These are phyloP conservation scores for Scutellaria barbata DNA, from an alignment of 257 asterid species.

Conservation along the genomic window DNA sequence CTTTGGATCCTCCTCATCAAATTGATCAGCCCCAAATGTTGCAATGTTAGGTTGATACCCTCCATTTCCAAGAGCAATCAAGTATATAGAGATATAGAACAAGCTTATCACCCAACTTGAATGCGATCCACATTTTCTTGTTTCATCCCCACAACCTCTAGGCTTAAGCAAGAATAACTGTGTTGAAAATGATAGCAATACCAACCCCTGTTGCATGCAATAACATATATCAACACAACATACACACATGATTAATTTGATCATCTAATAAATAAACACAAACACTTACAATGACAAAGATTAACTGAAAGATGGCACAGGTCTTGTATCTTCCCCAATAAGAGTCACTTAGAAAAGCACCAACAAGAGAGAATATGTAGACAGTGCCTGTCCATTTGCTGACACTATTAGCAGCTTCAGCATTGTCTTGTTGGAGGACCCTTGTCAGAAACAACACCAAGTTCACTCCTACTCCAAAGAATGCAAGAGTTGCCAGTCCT, in stretches of 20 bases:
- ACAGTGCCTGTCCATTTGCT: conserved; percentile 99
- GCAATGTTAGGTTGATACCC: conserved; percentile 96
- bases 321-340: conserved; percentile 96
- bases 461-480: conserved; percentile 94
- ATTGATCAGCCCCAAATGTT: conserved; percentile 95
- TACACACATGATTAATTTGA: background rate
- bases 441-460: conserved; percentile 87
- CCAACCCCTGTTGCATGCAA: conserved; percentile 62
- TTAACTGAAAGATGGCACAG: conserved; percentile 81
- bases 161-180: conserved; percentile 73
- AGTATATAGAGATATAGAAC: conserved; percentile 79
- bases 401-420: conserved; percentile 89
- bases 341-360: conserved; percentile 94
- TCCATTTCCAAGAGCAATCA: conserved; percentile 91
- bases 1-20: conserved; percentile 65
- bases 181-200: conserved; percentile 62
- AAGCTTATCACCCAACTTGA: conserved; percentile 67
- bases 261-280: background rate
- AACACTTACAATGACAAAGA: conserved; percentile 70
- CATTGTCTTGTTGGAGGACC: conserved; percentile 79
- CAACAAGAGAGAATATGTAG: conserved; percentile 94
- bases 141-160: conserved; percentile 74
- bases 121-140: conserved; percentile 52
- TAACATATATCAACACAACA: background rate
- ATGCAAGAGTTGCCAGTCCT: conserved; percentile 93